Evolutionary conservation across 1,284 basidiomycete genomes (phyloP), one percentile per base, ranked within the genome.

Genomic region (Papiliotrema laurentii): DNA sequence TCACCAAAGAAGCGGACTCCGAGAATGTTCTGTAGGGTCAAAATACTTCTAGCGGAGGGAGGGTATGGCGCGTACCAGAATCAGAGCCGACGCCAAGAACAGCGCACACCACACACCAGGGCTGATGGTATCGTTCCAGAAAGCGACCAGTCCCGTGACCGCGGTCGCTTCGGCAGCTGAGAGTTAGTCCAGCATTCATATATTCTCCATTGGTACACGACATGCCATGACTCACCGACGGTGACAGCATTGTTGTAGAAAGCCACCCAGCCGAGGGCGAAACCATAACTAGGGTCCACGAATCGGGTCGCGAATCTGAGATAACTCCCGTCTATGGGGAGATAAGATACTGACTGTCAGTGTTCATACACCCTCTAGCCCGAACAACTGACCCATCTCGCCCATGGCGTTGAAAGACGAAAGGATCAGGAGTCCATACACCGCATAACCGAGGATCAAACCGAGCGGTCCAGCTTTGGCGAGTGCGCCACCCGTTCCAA

Each of bases 91-190:
- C 27, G 75, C 63, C 27, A 75, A 59, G 49, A 68, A 64, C 27
- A 75, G 59, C 14, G 75, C 66, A 55, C 76, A 72, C 70, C 73
- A 77, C n/a, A 71, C 71, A 21, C 73, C 75, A 68, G 69, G 46
- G 66, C 61, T 43, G 56, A 84, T 75, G 22, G 71, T 63, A 4
- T 70, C 60, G 45, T 44, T 25, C 47, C 59, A 57, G 51, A 64
- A 69, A 55, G 61, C 66, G 49, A 64, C 41, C 2, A 59, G 53
- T 7, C 58, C 35, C 2, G 33, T 41, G 6, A 36, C 39, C 16
- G 47, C 47, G 30, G 30, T 28, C 13, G 26, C 28, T 27, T 42
- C 33, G 22, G 37, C 28, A 31, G 35, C 26, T 33, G 30, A 33
- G 30, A n/a, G n/a, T 33, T 33, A 33, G 30, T 9, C 30, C 30